Percentiles rank a stretch among this genome's conserved stretches.
phyloP scores from a whole-genome alignment of 148 eudicot species.

The Silene latifolia region DNA sequence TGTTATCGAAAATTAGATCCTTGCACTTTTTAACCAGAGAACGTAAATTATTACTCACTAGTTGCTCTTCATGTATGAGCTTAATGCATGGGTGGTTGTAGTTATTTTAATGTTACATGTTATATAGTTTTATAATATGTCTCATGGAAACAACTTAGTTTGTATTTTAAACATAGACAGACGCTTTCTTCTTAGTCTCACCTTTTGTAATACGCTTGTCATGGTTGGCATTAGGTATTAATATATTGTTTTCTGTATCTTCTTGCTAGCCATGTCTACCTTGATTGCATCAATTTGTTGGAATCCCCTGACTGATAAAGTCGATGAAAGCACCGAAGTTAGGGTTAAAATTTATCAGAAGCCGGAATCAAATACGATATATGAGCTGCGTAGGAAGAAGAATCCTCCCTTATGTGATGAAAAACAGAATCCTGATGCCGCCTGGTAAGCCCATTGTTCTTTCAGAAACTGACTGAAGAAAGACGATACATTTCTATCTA shows the following conservation, averaged over 20 bases:
- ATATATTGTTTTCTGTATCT: constrained; percentile 14
- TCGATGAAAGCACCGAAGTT: constrained; percentile 80
- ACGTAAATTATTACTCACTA: no score
- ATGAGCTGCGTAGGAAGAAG: constrained; percentile 71
- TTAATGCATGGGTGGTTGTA: no score
- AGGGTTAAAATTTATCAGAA: constrained; percentile 84
- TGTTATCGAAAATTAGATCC: no score
- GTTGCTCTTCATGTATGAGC: no score
- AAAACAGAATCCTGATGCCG: constrained; percentile 85
- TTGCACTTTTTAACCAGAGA: no score
- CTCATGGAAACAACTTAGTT: background rate
- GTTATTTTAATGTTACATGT: background rate
- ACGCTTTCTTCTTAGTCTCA: background rate
- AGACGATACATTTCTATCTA: background rate
- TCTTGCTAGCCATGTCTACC: constrained; percentile 62
- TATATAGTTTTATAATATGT: background rate
- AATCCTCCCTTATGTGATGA: constrained; percentile 87
- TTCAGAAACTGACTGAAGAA: background rate
- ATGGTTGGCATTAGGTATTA: background rate
- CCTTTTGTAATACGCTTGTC: background rate
- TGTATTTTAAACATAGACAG: background rate
- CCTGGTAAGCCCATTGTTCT: constrained; percentile 56
- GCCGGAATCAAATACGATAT: constrained; percentile 79
- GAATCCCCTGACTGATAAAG: constrained; percentile 90
- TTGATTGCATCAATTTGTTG: constrained; percentile 82